Evolutionary conservation across 176 grass and related monocot species (phyloP), one percentile per base, ranked within the genome.

Genomic region (Rhynchospora pubera): DNA sequence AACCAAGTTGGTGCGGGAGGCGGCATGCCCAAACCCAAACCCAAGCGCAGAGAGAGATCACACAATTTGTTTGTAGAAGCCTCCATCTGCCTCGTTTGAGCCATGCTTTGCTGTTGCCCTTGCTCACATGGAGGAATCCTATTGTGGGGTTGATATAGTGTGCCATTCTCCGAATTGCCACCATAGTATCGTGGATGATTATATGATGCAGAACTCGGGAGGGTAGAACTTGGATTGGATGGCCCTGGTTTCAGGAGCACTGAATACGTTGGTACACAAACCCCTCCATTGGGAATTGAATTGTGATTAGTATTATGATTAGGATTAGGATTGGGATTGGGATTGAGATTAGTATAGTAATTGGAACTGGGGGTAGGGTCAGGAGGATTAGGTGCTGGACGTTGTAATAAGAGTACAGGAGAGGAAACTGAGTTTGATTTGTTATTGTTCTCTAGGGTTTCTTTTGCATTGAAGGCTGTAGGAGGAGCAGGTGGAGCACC

Each of bases 1-100:
- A 85, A 67, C 52, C 84, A 84, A 73, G 83, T 46, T 22, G 80
- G 53, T 45, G 79, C 83, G 12, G 21, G 46, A 55, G 72, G 48
- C 53, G 22, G 72, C 23, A 55, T 55, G 46, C 72, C 72, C 48
- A 55, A 55, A 73, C 77, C 69, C 44, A 86, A 59, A 44, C 88
- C 84, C 88, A 89, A 50, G 1, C 80, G 60, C 18, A 89, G 53
- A 5, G 87, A 89, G 60, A 89, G 57, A 77, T 85, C 87, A 57
- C 84, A 89, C n/a, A 46, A 32, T 45, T 80, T 70, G 47, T 50
- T 81, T 66, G 66, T 66, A 57, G 77, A 71, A 81, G 47, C 34
- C 18, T 74, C 57, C 28, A 65, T 75, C 32, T 85, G 22, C 77
- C n/a, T 26, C 47, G 51, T 56, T 52, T 7, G 45, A 76, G 19